phyloP scores from a whole-genome alignment of 2,329 filamentous ascomycete genomes.

The Colletotrichum navitas region DNA sequence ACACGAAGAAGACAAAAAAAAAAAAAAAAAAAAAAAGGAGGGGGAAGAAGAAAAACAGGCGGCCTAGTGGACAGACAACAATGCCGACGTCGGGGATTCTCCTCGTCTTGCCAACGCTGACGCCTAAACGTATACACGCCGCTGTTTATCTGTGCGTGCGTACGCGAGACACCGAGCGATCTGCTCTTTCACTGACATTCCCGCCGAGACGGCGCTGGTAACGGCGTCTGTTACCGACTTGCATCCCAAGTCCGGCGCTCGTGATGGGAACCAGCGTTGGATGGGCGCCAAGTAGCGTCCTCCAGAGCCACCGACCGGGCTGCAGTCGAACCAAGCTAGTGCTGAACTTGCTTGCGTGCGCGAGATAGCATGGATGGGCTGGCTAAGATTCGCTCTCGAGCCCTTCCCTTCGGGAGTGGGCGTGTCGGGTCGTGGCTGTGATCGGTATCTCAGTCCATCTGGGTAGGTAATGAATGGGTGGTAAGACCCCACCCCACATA shows the following conservation, averaged over 20 bases:
- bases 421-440: neutral
- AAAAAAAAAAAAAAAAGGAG: too few species aligned
- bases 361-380: neutral
- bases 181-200: slow-evolving; percentile 10
- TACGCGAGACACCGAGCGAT: neutral
- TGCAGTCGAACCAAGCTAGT: neutral
- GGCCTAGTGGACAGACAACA: neutral
- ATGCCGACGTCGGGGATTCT: neutral
- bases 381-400: neutral
- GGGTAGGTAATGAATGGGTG: too few species aligned
- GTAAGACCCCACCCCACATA: too few species aligned
- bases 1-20: too few species aligned
- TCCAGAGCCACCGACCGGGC: neutral
- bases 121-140: neutral
- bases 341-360: neutral
- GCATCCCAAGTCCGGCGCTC: neutral
- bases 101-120: slow-evolving; percentile 4
- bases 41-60: neutral
- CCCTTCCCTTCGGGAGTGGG: neutral
- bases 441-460: neutral
- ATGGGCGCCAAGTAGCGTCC: slow-evolving; percentile 2
- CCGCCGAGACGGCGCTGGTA: slow-evolving; percentile 12
- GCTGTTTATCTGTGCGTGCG: neutral
- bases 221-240: slow-evolving; percentile 15
- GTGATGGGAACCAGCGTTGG: slow-evolving; percentile 7